phyloP scores from a whole-genome alignment of 768 basidiomycete species.

The Kwoniella bestiolae region DNA sequence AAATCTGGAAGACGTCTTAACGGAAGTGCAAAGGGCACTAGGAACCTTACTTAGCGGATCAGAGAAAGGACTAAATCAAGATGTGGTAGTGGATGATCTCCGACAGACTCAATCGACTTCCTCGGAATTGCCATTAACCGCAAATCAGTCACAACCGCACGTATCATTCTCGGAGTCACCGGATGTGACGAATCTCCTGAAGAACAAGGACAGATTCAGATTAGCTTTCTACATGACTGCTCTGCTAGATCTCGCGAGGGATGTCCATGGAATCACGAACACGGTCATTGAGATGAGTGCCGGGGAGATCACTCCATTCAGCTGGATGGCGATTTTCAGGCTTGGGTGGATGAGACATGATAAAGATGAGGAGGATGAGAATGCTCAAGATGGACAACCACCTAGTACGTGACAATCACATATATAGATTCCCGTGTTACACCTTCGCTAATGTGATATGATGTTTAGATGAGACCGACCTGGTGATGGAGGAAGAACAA shows the following conservation, averaged over 20 bases:
- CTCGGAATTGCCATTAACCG: conserved; percentile 4
- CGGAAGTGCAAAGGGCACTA: conserved; percentile 9
- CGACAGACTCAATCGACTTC: background rate
- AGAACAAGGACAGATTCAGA: conserved; percentile 36
- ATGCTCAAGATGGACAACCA: background rate
- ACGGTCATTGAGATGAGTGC: conserved; percentile 8
- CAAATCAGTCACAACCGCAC: background rate
- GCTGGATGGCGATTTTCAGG: conserved; percentile 21
- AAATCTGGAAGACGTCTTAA: conserved; percentile 13
- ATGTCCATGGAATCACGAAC: conserved; percentile 30
- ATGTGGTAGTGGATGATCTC: background rate
- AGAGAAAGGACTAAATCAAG: background rate
- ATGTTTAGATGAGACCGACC: conserved; percentile 9
- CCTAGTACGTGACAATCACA: background rate
- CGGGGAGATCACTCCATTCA: conserved; percentile 9
- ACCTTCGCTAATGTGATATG: too few species aligned
- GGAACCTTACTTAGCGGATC: conserved; percentile 13
- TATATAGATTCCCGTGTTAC: too few species aligned
- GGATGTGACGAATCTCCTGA: conserved; percentile 12
- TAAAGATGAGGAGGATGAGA: conserved; percentile 13
- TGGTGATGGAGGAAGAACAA: conserved; percentile 18
- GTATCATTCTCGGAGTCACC: conserved; percentile 11
- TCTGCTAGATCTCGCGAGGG: conserved; percentile 43
- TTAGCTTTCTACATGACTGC: conserved; percentile 51
- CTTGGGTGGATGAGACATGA: conserved; percentile 20